Percentiles rank a stretch among this genome's conserved stretches.
These are phyloP conservation scores for Picea engelmannii DNA, from an alignment of 83 land plant species.

Conservation along the genomic window DNA sequence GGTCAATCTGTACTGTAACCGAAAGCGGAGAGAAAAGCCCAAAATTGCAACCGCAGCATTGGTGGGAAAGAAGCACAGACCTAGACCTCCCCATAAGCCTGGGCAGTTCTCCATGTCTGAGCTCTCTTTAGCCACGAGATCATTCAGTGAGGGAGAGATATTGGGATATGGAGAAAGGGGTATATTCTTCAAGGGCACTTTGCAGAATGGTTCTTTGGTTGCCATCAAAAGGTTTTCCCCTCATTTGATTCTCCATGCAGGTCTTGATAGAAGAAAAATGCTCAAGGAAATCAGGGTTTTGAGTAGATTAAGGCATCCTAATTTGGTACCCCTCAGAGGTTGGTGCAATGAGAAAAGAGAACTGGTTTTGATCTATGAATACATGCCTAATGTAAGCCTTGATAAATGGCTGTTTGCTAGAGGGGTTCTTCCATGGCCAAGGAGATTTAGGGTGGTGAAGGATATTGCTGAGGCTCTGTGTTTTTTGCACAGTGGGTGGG, in stretches of 20 bases:
- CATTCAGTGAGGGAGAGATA: conserved; percentile 25
- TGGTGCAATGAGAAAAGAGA: conserved; percentile 28
- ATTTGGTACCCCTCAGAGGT: conserved; percentile 30
- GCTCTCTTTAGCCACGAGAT: conserved; percentile 28
- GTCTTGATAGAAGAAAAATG: conserved; percentile 16
- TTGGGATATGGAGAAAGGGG: conserved; percentile 29
- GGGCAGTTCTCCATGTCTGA: conserved; percentile 28
- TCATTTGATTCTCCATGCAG: conserved; percentile 16
- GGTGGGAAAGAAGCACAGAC: conserved; percentile 22
- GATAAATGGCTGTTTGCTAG: conserved; percentile 27
- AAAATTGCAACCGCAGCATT: not conserved
- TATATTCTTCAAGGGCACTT: conserved; percentile 20
- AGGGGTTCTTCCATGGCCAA: conserved; percentile 28
- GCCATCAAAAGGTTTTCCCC: conserved; percentile 29
- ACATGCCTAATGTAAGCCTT: conserved; percentile 24
- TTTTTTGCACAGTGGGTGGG: conserved; percentile 24
- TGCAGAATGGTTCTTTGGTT: conserved; percentile 18
- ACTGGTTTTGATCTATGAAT: conserved; percentile 27
- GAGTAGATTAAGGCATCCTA: conserved; percentile 28
- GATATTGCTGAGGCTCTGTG: conserved; percentile 26
- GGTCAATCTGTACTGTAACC: conserved; percentile 17
- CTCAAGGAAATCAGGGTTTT: conserved; percentile 23
- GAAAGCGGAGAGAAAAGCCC: conserved; percentile 4
- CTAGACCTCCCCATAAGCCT: conserved; percentile 32
- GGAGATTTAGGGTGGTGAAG: conserved; percentile 22